A percentile compares a stretch with the other conserved stretches of the same genome.
Evolutionary conservation across 805 yeast species (phyloP).

Genomic region (Candida maris): DNA sequence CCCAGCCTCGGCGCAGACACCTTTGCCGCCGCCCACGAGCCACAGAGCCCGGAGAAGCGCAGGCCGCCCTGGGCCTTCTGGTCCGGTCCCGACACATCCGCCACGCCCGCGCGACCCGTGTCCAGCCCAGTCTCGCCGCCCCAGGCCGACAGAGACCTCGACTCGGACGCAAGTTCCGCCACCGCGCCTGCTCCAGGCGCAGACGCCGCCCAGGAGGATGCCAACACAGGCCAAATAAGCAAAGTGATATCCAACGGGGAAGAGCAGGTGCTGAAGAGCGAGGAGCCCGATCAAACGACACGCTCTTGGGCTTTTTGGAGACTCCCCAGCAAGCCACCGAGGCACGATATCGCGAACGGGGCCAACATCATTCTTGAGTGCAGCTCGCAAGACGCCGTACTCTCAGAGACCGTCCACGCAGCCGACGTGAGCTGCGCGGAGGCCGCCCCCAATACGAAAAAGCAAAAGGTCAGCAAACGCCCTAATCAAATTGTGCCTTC

Average conservation of each 20-base stretch:
- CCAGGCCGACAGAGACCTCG: neutral
- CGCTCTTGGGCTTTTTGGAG: conserved; percentile 32
- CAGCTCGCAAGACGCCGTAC: conserved; percentile 18
- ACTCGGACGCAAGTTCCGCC: neutral
- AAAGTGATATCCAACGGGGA: conserved; percentile 13
- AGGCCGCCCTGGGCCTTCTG: conserved; percentile 28
- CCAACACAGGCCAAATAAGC: conserved; percentile 7
- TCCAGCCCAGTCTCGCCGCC: conserved; percentile 1
- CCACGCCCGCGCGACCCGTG: too few species aligned
- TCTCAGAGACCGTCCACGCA: conserved; percentile 21
- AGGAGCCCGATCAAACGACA: conserved; percentile 8
- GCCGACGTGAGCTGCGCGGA: conserved; percentile 3
- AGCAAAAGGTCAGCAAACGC: conserved; percentile 7
- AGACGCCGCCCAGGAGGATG: neutral
- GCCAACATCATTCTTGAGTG: conserved; percentile 1
- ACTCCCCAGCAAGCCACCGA: neutral
- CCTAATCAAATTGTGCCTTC: conserved; percentile 29
- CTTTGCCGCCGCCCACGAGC: neutral
- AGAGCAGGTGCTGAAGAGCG: conserved; percentile 3
- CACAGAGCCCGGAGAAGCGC: conserved; percentile 6
- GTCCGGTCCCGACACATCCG: too few species aligned
- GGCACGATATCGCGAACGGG: neutral
- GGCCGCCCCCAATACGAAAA: conserved; percentile 9
- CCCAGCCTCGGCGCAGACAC: neutral
- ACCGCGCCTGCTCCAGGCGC: neutral